Evolutionary conservation across 2,329 filamentous ascomycete genomes (phyloP).

Genomic region (Xenosphaeropsis pyriputrescens): DNA sequence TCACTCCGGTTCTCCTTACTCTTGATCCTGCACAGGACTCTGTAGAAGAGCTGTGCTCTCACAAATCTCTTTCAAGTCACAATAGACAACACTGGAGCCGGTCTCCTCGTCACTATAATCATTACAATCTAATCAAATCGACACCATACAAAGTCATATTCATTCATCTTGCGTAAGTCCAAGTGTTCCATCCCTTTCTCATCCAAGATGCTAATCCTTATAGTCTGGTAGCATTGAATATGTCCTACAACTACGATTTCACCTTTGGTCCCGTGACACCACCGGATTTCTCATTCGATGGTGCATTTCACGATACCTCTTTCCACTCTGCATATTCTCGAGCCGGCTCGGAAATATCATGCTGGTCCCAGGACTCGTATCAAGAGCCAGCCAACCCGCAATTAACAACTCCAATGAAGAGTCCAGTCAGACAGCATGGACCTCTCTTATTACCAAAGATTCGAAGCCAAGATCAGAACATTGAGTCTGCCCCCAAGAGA

Average conservation of each 20-base stretch:
- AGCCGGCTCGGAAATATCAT: conserved; percentile 19
- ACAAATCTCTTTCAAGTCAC: too few relatives aligned
- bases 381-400: conserved; percentile 55
- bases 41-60: not conserved
- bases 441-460: conserved; percentile 76
- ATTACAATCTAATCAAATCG: conserved; percentile 1
- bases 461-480: conserved; percentile 67
- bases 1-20: too few relatives aligned
- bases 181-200: too few relatives aligned
- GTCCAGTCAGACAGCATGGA: conserved; percentile 65
- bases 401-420: conserved; percentile 54
- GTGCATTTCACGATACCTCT: conserved; percentile 38
- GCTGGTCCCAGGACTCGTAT: conserved; percentile 55
- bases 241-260: conserved; percentile 47
- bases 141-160: not conserved
- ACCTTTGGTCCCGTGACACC: conserved; percentile 34
- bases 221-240: conserved; percentile 38
- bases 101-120: not conserved
- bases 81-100: not conserved
- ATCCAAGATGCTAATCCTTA: not conserved
- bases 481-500: conserved; percentile 48
- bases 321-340: conserved; percentile 24
- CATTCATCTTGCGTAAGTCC: not conserved
- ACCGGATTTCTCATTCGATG: conserved; percentile 39
- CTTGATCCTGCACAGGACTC: too few relatives aligned